These are phyloP conservation scores for Brassica incana DNA, from an alignment of 345 rosid species.

Conservation along the genomic window DNA sequence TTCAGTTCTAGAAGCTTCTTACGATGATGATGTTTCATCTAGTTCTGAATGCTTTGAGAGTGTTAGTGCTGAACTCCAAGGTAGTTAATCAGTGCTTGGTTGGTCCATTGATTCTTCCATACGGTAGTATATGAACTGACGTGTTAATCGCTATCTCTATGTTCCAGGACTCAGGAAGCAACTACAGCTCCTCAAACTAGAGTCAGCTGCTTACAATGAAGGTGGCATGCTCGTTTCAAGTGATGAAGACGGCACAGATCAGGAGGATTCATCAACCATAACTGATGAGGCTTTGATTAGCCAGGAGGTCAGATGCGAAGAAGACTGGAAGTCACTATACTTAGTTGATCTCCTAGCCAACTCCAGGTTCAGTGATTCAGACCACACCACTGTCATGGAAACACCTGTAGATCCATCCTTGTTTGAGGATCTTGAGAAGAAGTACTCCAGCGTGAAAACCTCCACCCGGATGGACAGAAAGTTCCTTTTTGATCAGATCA, in stretches of 20 bases:
- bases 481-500: constrained; percentile 68
- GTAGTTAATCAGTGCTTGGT: constrained; percentile 39
- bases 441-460: constrained; percentile 42
- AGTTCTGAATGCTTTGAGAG: constrained; percentile 94
- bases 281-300: constrained; percentile 39
- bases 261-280: constrained; percentile 32
- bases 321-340: constrained; percentile 55
- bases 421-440: constrained; percentile 79
- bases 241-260: constrained; percentile 65
- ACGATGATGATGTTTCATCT: constrained; percentile 70
- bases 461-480: constrained; percentile 61
- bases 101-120: background rate
- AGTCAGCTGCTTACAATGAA: constrained; percentile 66
- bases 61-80: constrained; percentile 88
- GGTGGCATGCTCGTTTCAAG: constrained; percentile 63
- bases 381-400: constrained; percentile 47
- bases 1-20: constrained; percentile 88
- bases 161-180: constrained; percentile 84
- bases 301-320: constrained; percentile 39
- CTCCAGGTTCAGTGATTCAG: constrained; percentile 51
- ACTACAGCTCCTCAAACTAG: constrained; percentile 82
- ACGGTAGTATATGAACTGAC: background rate
- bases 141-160: background rate
- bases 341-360: constrained; percentile 47
- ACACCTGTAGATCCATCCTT: constrained; percentile 57